Evolutionary conservation across 2,329 filamentous ascomycete species (phyloP), one percentile per base, ranked within the genome.

Genomic region (Polytolypa hystricis): DNA sequence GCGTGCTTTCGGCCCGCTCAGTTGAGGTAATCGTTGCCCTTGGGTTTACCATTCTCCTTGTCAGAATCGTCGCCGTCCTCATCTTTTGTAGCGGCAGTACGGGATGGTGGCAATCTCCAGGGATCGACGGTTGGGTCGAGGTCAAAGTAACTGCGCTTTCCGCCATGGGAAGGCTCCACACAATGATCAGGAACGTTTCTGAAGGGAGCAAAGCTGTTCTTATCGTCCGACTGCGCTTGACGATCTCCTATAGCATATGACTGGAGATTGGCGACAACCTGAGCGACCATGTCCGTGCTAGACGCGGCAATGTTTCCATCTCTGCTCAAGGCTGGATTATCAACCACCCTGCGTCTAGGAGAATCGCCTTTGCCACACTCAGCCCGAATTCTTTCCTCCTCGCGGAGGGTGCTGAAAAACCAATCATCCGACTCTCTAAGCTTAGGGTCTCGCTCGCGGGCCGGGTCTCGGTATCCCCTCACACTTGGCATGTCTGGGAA

Each of bases 171-270:
- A 7, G 32, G 32, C n/a, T 41, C 41, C 14, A 30, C 29, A 17
- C 31, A 37, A 19, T 35, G 15, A 11, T 42, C 25, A 1, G 43
- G 39, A 11, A 33, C 39, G n/a, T 33, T 25, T 4, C 33, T 31
- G 37, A 42, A 46, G 30, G 42, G 35, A 3, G 44, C 39, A 33
- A 46, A 42, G 28, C 18, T 36, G 17, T 29, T 19, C 35, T 43
- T 23, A 3, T 39, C 34, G 7, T 29, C 29, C 18, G 28, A 17
- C 21, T 25, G 21, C 4, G 30, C 15, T n/a, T n/a, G n/a, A n/a
- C n/a, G n/a, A 12, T 36, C 25, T 20, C 33, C 31, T 7, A 29
- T 30, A 21, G 38, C 21, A 19, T 46, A 46, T 3, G 37, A 40
- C n/a, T 38, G 33, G 5, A 46, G 31, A 30, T 42, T 46, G 18